A percentile compares a stretch with the other conserved stretches of the same genome.
These are phyloP conservation scores for Microcera coccophila DNA, from an alignment of 2,329 filamentous ascomycete species.

Conservation along the genomic window DNA sequence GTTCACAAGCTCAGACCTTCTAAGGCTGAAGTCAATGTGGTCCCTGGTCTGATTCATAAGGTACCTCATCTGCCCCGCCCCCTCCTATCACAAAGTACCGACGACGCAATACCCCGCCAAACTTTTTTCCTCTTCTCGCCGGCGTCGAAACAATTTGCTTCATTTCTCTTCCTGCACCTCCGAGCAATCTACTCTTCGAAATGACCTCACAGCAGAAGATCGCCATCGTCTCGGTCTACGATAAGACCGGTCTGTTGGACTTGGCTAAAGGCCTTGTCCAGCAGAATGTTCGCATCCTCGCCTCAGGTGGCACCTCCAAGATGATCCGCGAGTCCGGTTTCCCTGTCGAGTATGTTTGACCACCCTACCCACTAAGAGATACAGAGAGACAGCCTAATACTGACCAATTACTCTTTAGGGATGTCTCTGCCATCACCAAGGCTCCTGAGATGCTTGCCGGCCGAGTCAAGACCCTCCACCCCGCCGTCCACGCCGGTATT, in stretches of 20 bases:
- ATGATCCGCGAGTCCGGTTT: conserved; percentile 97
- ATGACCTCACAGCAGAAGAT: conserved; percentile 50
- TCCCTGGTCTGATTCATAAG: background rate
- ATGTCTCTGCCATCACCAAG: conserved; percentile 94
- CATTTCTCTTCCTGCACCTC: conserved; percentile 7
- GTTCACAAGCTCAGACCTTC: background rate
- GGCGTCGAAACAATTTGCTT: conserved; percentile 17
- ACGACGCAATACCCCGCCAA: conserved; percentile 24
- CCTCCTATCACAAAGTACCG: conserved; percentile 6
- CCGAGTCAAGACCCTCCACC: conserved; percentile 85
- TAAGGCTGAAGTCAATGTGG: background rate
- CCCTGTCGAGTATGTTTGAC: conserved; percentile 72
- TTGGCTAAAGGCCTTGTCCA: conserved; percentile 85
- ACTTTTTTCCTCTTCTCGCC: conserved; percentile 23
- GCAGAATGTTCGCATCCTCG: conserved; percentile 87
- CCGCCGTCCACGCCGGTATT: conserved; percentile 85
- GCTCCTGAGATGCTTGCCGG: conserved; percentile 96
- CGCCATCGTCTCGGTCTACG: conserved; percentile 96
- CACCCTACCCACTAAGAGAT: background rate
- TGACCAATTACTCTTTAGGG: conserved; percentile 48
- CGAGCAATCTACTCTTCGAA: conserved; percentile 18
- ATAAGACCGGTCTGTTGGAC: conserved; percentile 95
- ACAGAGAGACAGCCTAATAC: background rate
- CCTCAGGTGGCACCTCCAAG: conserved; percentile 90
- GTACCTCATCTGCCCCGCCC: conserved; percentile 16